phyloP scores from a whole-genome alignment of 768 basidiomycete genomes.

The Hygrocybe coccinea region DNA sequence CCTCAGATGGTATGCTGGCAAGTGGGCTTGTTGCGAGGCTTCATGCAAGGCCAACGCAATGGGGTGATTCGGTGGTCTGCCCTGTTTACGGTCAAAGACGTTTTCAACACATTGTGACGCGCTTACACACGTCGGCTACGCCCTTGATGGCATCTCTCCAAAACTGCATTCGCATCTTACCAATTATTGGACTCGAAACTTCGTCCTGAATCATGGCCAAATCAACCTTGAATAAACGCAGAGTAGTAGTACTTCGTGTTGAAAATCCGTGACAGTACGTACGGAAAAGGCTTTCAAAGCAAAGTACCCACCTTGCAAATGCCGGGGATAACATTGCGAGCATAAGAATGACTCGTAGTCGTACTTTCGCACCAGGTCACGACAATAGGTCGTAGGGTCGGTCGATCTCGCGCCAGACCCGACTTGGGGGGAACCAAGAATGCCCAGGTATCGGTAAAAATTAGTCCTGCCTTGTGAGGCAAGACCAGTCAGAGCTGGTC shows the following conservation, averaged over 20 bases:
- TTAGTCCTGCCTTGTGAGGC: background rate
- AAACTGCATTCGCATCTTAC: slow-evolving; percentile 83
- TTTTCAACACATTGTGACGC: background rate
- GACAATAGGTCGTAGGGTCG: slow-evolving; percentile 62
- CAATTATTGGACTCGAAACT: slow-evolving; percentile 67
- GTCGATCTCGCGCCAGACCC: slow-evolving; percentile 8
- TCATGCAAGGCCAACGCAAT: slow-evolving; percentile 69
- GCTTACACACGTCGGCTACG: slow-evolving; percentile 52
- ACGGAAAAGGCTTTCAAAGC: slow-evolving; percentile 83
- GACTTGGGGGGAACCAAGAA: no score
- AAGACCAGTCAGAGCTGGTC: background rate
- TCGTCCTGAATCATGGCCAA: slow-evolving; percentile 71
- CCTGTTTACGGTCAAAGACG: slow-evolving; percentile 38
- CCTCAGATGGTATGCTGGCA: slow-evolving; percentile 74
- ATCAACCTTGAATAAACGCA: slow-evolving; percentile 52
- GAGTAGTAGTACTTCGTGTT: background rate
- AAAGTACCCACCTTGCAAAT: slow-evolving; percentile 62
- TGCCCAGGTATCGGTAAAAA: background rate
- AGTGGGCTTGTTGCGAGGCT: slow-evolving; percentile 42
- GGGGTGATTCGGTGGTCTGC: slow-evolving; percentile 74
- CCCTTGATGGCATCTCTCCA: slow-evolving; percentile 78
- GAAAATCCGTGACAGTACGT: slow-evolving; percentile 30
- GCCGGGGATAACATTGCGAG: slow-evolving; percentile 66
- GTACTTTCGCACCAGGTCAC: slow-evolving; percentile 63
- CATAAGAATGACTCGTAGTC: slow-evolving; percentile 78